A percentile compares a stretch with the other conserved stretches of the same genome.
Conservation (phyloP, 2,329 filamentous ascomycete species). For the Rhexocercosporidium sp. region DNA sequence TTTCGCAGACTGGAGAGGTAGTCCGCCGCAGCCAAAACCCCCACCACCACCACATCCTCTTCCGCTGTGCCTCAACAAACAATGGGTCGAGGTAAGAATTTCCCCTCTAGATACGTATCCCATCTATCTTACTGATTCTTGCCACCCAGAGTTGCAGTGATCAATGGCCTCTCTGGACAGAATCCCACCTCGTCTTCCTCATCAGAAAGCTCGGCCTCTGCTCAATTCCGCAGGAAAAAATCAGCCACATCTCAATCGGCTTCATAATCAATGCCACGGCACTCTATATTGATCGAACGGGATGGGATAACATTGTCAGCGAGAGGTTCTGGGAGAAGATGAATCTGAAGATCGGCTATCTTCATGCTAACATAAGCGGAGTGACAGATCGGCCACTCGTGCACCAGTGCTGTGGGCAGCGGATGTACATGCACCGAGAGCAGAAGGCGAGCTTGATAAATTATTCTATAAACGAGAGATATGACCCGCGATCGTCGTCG, state of each 20-base stretch:
- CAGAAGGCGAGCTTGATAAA: not conserved
- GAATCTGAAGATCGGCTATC: not conserved
- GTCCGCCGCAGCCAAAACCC: not conserved
- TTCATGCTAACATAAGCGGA: not conserved
- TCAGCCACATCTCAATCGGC: not conserved
- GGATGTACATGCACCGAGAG: not conserved
- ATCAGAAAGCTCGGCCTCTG: not conserved
- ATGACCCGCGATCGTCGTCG: not conserved
- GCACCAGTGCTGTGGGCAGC: not conserved
- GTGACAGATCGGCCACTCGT: not conserved
- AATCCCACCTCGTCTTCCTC: not conserved
- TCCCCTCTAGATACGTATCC: not conserved
- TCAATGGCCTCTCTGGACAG: not conserved
- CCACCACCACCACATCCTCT: not conserved
- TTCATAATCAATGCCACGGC: not conserved
- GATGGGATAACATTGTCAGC: not conserved
- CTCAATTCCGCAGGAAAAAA: not conserved
- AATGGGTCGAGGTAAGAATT: not conserved
- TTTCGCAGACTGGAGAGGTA: too few relatives aligned
- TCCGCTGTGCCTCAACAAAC: not conserved
- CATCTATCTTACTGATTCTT: not conserved
- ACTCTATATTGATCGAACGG: not conserved
- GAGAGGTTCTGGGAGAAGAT: conserved; percentile 3
- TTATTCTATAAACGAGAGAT: not conserved
- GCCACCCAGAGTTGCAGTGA: not conserved